Conservation (phyloP, 345 rosid species). For the Moricandia arvensis region DNA sequence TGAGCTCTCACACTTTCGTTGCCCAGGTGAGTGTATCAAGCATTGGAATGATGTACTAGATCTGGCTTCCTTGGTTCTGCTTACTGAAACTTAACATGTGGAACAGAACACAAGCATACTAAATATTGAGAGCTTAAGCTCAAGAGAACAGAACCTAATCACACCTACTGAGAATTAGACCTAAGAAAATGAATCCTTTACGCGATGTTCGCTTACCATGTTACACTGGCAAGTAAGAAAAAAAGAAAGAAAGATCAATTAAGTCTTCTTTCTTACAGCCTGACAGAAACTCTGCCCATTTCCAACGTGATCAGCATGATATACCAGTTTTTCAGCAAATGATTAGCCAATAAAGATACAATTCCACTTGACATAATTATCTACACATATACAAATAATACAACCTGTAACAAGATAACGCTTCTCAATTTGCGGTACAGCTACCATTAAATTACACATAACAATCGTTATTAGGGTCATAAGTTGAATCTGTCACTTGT, state of each 20-base stretch:
- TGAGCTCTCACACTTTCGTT: background rate
- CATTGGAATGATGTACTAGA: background rate
- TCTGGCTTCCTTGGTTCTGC: background rate
- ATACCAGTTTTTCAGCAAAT: background rate
- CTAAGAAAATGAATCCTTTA: too few relatives aligned
- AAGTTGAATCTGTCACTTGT: too few relatives aligned
- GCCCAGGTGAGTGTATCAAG: background rate
- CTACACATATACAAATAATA: background rate
- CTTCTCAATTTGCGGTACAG: too few relatives aligned
- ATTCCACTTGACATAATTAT: conserved; percentile 21
- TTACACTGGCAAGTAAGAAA: background rate
- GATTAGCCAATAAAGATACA: background rate
- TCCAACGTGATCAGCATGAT: background rate
- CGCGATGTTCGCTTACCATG: background rate
- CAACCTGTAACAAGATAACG: background rate
- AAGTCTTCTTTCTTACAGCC: background rate
- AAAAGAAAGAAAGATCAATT: background rate
- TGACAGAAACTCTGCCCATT: background rate
- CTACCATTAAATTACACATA: too few relatives aligned
- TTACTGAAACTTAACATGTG: background rate
- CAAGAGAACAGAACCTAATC: background rate
- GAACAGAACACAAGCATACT: background rate
- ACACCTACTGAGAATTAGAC: background rate
- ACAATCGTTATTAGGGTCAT: too few relatives aligned
- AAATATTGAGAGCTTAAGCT: background rate